Evolutionary conservation across 441 rosid species (phyloP), one percentile per base, ranked within the genome.

Genomic region (Raphanus hybrid): DNA sequence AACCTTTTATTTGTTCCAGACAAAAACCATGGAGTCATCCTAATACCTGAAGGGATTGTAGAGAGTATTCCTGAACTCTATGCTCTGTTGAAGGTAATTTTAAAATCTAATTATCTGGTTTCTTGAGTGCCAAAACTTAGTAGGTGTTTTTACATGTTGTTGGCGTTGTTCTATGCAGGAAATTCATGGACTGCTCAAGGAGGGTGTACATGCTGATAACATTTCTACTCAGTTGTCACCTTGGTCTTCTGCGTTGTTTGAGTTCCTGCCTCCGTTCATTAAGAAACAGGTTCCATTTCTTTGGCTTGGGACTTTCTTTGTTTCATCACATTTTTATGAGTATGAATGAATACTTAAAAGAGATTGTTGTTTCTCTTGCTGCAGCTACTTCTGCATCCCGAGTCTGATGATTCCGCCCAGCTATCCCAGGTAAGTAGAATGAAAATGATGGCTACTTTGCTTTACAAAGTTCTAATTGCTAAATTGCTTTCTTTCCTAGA

Each of bases 351-450:
- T n/a, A n/a, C n/a, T n/a, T n/a, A n/a, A n/a, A n/a, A n/a, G n/a
- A n/a, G n/a, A n/a, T n/a, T n/a, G n/a, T n/a, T n/a, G n/a, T n/a
- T 11, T 81, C 66, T 74, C 9, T 69, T 84, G 76, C 65, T 75
- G n/a, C 92, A 96, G 99, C 85, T 96, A 52, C 98, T 96, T 78
- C 97, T 96, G 55, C 81, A 76, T 79, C 97, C 98, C 18, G 99
- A 93, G 82, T 96, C 98, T 70, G 98, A 96, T 86, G 97, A 96
- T 83, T 96, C 99, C 45, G 99, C 99, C 26, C 99, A 93, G 87
- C 77, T 96, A 80, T 96, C 99, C 74, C 99, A 96, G 97, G 99
- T 96, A 80, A 71, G 45, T 67, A 7, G 20, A 66, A 41, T 12
- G 57, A 12, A 66, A 66, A 12, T 23, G 18, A 6, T 43, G 20